Base-by-base conservation (phyloP, 2,329 filamentous ascomycete species). In the Pseudocercospora pini-densiflorae region DNA sequence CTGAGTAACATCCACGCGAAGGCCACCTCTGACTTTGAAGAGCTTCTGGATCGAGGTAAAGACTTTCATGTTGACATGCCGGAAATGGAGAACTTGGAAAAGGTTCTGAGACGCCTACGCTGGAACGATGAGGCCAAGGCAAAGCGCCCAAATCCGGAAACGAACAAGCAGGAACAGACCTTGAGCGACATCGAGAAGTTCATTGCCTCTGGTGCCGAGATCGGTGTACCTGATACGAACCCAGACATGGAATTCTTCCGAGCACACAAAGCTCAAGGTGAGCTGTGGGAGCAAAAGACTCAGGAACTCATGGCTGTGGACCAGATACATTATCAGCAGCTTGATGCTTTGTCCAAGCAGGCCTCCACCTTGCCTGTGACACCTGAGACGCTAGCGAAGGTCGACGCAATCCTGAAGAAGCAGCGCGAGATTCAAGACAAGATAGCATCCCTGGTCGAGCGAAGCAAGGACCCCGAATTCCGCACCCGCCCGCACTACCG, bases 381-480 rank as follows among this genome's bases (percentile, higher is more conserved):
- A 1, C 83, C 88, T 3, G 91, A 94, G 36, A 98, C 93, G 0
- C 84, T 97, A 24, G 87, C 88, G 7, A 86, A 89, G 8, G 92
- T 99, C 27, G 95, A 99, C 74, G 90, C 93, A 58, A 97, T 98
- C 63, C 83, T 99, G 65, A 93, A 93, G 78, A 98, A 97, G 80
- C 95, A 99, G 78, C 90, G 95, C 21, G 95, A 98, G 77, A 94
- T 94, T 0, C 94, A 97, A 75, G 90, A 92, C 16, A 91, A 94
- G 73, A 97, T 99, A 62, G 82, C 93, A 58, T 90, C 91, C 43
- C 81, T 99, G 9, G 94, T 90, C 40, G 88, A 94, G 66, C 89
- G 90, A 64, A 94, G 90, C 69, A 91, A 89, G 70, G 85, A 93
- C 40, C 82, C 86, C 0, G 91, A 97, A 72, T 89, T 93, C 74